phyloP scores from a whole-genome alignment of 164 flowering plant genomes.

The Platanus orientalis region DNA sequence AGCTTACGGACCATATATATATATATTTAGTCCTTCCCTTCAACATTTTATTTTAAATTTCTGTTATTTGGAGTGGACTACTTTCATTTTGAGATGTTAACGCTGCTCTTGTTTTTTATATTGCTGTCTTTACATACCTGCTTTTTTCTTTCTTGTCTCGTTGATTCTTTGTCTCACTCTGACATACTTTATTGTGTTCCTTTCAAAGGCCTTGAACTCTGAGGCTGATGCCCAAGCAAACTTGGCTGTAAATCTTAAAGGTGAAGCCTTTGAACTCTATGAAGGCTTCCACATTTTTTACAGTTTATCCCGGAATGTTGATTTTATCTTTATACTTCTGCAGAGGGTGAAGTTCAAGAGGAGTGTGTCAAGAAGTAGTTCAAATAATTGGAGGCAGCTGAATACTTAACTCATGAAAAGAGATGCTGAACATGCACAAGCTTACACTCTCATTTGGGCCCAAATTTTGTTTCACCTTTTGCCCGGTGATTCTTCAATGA shows the following conservation, averaged over 20 bases:
- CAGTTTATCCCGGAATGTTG: neutral
- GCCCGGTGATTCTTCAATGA: no score
- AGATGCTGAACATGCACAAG: neutral
- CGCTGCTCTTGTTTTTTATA: neutral
- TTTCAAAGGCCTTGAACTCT: conserved; percentile 51
- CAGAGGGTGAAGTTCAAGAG: conserved; percentile 64
- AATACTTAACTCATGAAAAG: neutral
- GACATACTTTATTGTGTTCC: neutral
- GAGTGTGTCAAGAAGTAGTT: conserved; percentile 15
- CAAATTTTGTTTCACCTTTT: no score
- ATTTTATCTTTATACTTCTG: conserved; percentile 10
- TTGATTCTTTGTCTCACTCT: neutral
- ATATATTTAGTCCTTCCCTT: neutral
- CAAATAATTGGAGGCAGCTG: neutral
- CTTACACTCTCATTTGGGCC: no score
- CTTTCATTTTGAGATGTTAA: neutral
- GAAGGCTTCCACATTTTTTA: neutral
- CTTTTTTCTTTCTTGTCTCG: neutral
- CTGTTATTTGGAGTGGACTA: neutral
- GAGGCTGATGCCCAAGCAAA: conserved; percentile 90
- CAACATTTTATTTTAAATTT: neutral
- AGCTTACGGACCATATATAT: no score
- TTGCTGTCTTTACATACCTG: neutral
- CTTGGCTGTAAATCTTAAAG: conserved; percentile 51
- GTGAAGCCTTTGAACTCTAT: conserved; percentile 29